These are phyloP conservation scores for Colletotrichum magnum DNA, from an alignment of 2,329 filamentous ascomycete species.

Conservation along the genomic window DNA sequence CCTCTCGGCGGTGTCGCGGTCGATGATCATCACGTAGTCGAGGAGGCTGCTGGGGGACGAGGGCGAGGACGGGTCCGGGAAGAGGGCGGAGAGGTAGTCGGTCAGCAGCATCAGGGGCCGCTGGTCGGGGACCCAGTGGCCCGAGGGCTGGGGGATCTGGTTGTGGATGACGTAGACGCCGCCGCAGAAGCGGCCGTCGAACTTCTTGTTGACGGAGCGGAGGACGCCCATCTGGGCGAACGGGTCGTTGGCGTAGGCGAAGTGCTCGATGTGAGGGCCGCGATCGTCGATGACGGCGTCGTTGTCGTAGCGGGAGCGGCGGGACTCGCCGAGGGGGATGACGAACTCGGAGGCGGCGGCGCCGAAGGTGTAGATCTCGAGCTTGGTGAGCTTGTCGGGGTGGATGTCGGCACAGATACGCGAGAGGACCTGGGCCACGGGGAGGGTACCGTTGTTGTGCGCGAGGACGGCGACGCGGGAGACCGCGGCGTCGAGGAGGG, in stretches of 20 bases:
- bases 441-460: constrained; percentile 56
- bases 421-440: constrained; percentile 52
- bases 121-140: constrained; percentile 21
- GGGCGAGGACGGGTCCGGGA: constrained; percentile 47
- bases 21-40: constrained; percentile 52
- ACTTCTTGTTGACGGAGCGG: constrained; percentile 51
- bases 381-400: constrained; percentile 51
- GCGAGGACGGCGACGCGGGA: constrained; percentile 55
- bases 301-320: constrained; percentile 42
- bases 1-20: constrained; percentile 58
- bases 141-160: constrained; percentile 34
- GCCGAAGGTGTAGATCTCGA: constrained; percentile 62
- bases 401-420: constrained; percentile 56
- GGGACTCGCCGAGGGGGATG: constrained; percentile 49
- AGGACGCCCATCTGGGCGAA: constrained; percentile 56
- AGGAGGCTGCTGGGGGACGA: constrained; percentile 45
- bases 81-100: constrained; percentile 55
- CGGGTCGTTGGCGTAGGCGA: constrained; percentile 53
- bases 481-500: constrained; percentile 51
- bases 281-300: constrained; percentile 39
- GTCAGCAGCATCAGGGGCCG: constrained; percentile 45
- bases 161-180: constrained; percentile 53
- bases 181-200: constrained; percentile 56
- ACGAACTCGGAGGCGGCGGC: constrained; percentile 55
- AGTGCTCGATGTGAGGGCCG: constrained; percentile 53